Percentiles rank a stretch among this genome's conserved stretches.
These are phyloP conservation scores for Hypoxylon fuscum DNA, from an alignment of 495 filamentous ascomycete genomes.

Conservation along the genomic window DNA sequence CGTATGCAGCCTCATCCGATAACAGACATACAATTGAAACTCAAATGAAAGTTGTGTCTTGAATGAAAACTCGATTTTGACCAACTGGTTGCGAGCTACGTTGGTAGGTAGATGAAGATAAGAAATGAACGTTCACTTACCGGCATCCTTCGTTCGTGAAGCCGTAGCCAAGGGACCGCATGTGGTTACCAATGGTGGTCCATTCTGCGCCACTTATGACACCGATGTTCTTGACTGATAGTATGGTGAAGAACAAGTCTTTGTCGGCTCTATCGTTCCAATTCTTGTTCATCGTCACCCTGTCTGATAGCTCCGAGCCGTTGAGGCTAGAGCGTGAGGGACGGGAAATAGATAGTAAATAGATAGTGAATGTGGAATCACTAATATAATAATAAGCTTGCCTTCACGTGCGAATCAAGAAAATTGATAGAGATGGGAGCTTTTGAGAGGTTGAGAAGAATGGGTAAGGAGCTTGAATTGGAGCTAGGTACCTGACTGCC, in stretches of 20 bases:
- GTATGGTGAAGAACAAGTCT: slow-evolving; percentile 63
- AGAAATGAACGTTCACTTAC: slow-evolving; percentile 47
- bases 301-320: slow-evolving; percentile 16
- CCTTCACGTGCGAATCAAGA: slow-evolving; percentile 41
- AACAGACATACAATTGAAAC: not conserved
- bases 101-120: slow-evolving; percentile 12
- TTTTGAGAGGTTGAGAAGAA: slow-evolving; percentile 45
- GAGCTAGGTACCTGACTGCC: slow-evolving; percentile 38
- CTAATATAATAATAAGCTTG: slow-evolving; percentile 31
- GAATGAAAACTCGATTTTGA: slow-evolving; percentile 6
- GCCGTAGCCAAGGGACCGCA: slow-evolving; percentile 60
- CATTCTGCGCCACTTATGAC: slow-evolving; percentile 64
- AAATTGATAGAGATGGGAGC: slow-evolving; percentile 42
- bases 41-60: not conserved
- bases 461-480: slow-evolving; percentile 38
- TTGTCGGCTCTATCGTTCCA: slow-evolving; percentile 64
- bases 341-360: not conserved
- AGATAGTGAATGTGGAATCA: slow-evolving; percentile 28
- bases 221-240: slow-evolving; percentile 63
- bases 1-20: not conserved
- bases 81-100: too few species aligned
- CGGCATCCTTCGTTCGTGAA: slow-evolving; percentile 65
- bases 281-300: slow-evolving; percentile 58
- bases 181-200: slow-evolving; percentile 61
- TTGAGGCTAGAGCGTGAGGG: slow-evolving; percentile 32